phyloP scores from a whole-genome alignment of 2,329 filamentous ascomycete species.

The Akanthomyces muscarius region DNA sequence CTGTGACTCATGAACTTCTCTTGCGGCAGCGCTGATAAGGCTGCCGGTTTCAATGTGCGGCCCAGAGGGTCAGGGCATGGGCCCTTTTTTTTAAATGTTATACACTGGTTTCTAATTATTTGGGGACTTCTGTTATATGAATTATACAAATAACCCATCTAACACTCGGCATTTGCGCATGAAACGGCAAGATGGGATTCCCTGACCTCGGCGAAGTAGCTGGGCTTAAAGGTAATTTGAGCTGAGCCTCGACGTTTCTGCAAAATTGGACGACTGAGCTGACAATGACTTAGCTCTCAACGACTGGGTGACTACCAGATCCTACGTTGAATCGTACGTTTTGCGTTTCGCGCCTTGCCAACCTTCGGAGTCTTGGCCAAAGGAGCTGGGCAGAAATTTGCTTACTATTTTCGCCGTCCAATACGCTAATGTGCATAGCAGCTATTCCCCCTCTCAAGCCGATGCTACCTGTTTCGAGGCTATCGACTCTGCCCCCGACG shows the following conservation, averaged over 20 bases:
- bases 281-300: constrained; percentile 53
- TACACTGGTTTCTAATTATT: too few species aligned
- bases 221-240: constrained; percentile 47
- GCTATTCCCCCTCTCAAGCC: constrained; percentile 74
- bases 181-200: constrained; percentile 58
- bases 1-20: background rate
- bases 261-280: background rate
- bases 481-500: constrained; percentile 68
- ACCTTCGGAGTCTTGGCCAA: too few species aligned
- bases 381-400: background rate
- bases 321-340: constrained; percentile 79
- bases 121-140: too few species aligned
- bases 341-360: background rate
- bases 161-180: too few species aligned
- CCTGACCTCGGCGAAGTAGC: constrained; percentile 61
- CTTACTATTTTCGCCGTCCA: background rate
- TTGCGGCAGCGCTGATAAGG: background rate
- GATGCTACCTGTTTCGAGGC: constrained; percentile 95
- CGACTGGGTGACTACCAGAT: constrained; percentile 68
- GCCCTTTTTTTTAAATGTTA: too few species aligned
- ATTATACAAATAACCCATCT: too few species aligned
- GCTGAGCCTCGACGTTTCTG: constrained; percentile 23
- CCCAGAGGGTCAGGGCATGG: too few species aligned
- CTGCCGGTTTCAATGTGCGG: background rate
- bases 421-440: constrained; percentile 24